phyloP scores from a whole-genome alignment of 2,329 filamentous ascomycete species.

The Cercospora sp. region DNA sequence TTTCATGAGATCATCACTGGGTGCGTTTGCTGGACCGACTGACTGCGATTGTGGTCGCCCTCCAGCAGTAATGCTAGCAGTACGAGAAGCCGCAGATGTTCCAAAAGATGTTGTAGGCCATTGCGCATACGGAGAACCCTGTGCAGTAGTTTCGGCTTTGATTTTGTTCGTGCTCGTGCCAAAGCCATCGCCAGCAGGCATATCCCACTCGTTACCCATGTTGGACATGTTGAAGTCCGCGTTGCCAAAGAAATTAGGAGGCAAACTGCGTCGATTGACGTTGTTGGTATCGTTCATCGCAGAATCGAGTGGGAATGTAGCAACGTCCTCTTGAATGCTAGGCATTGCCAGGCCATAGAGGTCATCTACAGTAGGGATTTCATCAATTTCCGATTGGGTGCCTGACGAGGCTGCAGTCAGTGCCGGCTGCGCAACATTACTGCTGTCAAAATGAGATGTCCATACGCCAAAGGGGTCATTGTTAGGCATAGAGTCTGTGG shows the following conservation, averaged over 20 bases:
- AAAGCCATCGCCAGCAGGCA: constrained; percentile 14
- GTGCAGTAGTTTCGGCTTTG: constrained; percentile 17
- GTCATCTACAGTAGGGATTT: constrained; percentile 40
- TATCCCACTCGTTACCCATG: constrained; percentile 28
- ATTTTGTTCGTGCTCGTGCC: constrained; percentile 17
- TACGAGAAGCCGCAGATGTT: constrained; percentile 22
- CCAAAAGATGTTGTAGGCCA: constrained; percentile 29
- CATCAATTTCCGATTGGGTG: constrained; percentile 42
- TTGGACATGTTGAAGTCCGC: constrained; percentile 26
- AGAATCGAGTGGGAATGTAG: constrained; percentile 20
- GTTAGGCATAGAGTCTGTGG: constrained; percentile 35
- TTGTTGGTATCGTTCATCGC: constrained; percentile 16
- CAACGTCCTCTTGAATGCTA: constrained; percentile 36
- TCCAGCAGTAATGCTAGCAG: constrained; percentile 13
- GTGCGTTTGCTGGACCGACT: constrained; percentile 32
- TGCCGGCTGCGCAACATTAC: constrained; percentile 38
- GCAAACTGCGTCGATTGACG: constrained; percentile 36
- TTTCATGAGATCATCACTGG: constrained; percentile 35
- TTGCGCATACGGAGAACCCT: constrained; percentile 21
- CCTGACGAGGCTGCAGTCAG: constrained; percentile 42
- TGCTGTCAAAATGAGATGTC: constrained; percentile 31
- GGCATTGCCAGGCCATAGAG: constrained; percentile 35
- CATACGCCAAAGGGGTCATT: constrained; percentile 39
- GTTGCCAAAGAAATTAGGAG: constrained; percentile 37
- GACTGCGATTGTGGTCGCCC: constrained; percentile 34